Evolutionary conservation across 371 early-diverging fungal genomes (phyloP).

Genomic region (Smittium mucronatum): DNA sequence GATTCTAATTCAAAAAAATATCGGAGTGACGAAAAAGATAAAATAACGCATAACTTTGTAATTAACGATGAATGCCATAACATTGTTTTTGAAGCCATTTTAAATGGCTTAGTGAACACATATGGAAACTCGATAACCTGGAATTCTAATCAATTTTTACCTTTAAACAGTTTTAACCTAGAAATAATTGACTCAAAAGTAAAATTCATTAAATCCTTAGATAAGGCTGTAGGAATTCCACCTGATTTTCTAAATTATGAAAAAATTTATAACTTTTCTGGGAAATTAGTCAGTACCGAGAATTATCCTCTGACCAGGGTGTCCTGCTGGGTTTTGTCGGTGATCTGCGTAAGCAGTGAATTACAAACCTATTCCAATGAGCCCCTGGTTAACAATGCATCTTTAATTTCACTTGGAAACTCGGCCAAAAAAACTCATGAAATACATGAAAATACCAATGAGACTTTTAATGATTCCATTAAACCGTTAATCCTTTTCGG

Average conservation of each 20-base stretch:
- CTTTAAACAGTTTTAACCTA: not conserved
- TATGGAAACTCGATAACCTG: not conserved
- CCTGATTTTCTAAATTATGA: slow-evolving; percentile 14
- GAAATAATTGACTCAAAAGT: not conserved
- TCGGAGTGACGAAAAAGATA: too few species aligned
- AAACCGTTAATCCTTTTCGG: not conserved
- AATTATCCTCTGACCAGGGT: not conserved
- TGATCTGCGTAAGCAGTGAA: not conserved
- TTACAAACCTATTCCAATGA: too few species aligned
- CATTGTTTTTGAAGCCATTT: not conserved
- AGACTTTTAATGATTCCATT: not conserved
- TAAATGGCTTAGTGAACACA: not conserved
- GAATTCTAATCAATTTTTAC: not conserved
- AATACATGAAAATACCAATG: too few species aligned
- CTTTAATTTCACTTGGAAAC: too few species aligned
- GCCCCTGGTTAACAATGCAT: too few species aligned
- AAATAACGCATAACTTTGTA: too few species aligned
- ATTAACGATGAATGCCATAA: too few species aligned
- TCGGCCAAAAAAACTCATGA: too few species aligned
- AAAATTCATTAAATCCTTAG: not conserved
- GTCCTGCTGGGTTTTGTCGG: not conserved
- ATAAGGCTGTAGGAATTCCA: slow-evolving; percentile 9
- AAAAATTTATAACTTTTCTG: slow-evolving; percentile 11
- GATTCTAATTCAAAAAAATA: too few species aligned
- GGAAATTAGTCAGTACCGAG: not conserved